Base-by-base conservation (phyloP, 257 asterid species). In the Nicotiana sylvestris region DNA sequence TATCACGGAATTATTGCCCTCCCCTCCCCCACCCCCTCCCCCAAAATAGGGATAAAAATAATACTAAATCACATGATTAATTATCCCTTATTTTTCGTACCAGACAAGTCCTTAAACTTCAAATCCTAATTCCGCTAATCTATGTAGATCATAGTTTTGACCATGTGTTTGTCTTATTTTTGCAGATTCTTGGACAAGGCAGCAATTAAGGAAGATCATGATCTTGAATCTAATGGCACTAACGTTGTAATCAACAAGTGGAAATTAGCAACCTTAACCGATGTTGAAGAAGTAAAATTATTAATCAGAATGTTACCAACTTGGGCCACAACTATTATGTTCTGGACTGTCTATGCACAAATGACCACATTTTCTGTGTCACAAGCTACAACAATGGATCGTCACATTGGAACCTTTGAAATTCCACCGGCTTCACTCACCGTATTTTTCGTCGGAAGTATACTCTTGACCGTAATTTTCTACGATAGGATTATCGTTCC, bases 261-360 rank as follows among this genome's bases (percentile, higher is more conserved):
- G 98, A 10, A 58, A 81, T 86, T 93, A 18, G 85, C 94, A 37
- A 92, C 97, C 1, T 80, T 90, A 84, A 95, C 99, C 0, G 98
- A 95, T 33, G 97, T 95, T 0, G 99, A 95, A 84, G 98, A 95
- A 86, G 98, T 95, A 2, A 95, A 95, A 81, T 35, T 91, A 16
- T 86, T 93, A 58, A 82, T 92, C 1, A 70, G 97, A 76, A 92
- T 95, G 97, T 51, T 95, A 21, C 98, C 99, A 6, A 90, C 89
- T 35, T 95, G 98, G 99, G 99, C 97, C 81, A 95, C 98, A 0
- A 92, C 98, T 0, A 86, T 95, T 0, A 86, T 93, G 91, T 93
- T 93, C 62, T 95, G 99, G 99, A 90, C 95, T 0, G 83, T 91
- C 7, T 92, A 91, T 43, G 99, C 99, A 10, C 99, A 95, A 83